These are phyloP conservation scores for Sporothrix phasma DNA, from an alignment of 2,329 filamentous ascomycete genomes.

Conservation along the genomic window DNA sequence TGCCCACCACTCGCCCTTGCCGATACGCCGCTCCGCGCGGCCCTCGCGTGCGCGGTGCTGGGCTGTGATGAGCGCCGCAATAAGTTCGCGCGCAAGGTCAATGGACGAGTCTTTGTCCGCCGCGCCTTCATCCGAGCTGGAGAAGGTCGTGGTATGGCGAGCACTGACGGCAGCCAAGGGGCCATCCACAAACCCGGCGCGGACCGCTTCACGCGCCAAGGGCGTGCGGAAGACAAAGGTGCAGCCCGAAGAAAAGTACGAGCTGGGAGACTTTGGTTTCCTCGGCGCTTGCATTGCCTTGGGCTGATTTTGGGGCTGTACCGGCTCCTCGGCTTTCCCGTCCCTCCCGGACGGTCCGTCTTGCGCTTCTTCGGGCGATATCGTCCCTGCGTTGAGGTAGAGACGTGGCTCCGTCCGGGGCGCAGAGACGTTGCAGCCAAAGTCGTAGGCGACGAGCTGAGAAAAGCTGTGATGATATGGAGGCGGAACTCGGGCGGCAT, in stretches of 20 bases:
- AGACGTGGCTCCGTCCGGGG: conserved; percentile 50
- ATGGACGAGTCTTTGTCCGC: conserved; percentile 43
- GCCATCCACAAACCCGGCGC: conserved; percentile 50
- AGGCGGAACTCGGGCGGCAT: conserved; percentile 51
- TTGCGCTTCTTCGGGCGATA: not conserved
- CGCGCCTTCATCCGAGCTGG: conserved; percentile 12
- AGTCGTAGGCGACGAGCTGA: conserved; percentile 56
- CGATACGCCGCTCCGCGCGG: conserved; percentile 45
- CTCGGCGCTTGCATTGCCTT: not conserved
- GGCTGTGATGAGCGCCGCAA: conserved; percentile 51
- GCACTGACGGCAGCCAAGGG: conserved; percentile 52
- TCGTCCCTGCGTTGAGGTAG: conserved; percentile 32
- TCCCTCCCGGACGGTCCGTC: not conserved
- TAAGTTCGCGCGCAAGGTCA: conserved; percentile 51
- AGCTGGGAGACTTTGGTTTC: conserved; percentile 25
- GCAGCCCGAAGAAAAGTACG: conserved; percentile 49
- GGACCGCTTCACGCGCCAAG: conserved; percentile 48
- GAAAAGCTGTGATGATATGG: conserved; percentile 46
- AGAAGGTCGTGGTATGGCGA: conserved; percentile 45
- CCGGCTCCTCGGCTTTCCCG: not conserved
- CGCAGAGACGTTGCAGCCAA: conserved; percentile 50
- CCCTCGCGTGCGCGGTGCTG: conserved; percentile 54
- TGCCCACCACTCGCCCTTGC: conserved; percentile 54
- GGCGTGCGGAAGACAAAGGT: conserved; percentile 53
- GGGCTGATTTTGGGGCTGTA: not conserved